Evolutionary conservation across 805 yeast species (phyloP).

Genomic region (Wickerhamomyces chambardii): DNA sequence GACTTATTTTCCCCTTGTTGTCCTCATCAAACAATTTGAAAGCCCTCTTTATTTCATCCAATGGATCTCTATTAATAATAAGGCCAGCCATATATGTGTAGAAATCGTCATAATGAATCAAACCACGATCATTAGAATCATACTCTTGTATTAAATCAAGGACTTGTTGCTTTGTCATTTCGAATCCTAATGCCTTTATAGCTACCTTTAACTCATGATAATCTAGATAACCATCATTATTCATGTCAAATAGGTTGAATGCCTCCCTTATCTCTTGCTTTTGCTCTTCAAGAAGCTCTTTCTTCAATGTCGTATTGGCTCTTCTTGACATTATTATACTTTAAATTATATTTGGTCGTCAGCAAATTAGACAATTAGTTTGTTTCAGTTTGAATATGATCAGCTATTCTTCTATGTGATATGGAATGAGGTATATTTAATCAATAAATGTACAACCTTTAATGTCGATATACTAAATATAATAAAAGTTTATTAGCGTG

Average conservation of each 20-base stretch:
- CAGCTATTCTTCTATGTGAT: too few relatives aligned
- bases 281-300: slow-evolving; percentile 76
- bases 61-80: slow-evolving; percentile 83
- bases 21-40: slow-evolving; percentile 87
- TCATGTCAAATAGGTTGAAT: slow-evolving; percentile 85
- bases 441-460: too few relatives aligned
- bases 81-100: slow-evolving; percentile 70
- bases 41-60: slow-evolving; percentile 87
- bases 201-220: slow-evolving; percentile 94
- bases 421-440: too few relatives aligned
- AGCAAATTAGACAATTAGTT: too few relatives aligned
- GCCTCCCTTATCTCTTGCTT: slow-evolving; percentile 91
- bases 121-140: slow-evolving; percentile 64
- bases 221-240: slow-evolving; percentile 82
- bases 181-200: slow-evolving; percentile 88
- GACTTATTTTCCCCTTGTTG: slow-evolving; percentile 73
- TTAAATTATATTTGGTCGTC: too few relatives aligned
- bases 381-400: too few relatives aligned
- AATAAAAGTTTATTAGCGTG: too few relatives aligned
- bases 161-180: slow-evolving; percentile 66
- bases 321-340: background rate
- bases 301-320: slow-evolving; percentile 24
- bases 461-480: too few relatives aligned
- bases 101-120: slow-evolving; percentile 77
- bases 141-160: slow-evolving; percentile 71